Evolutionary conservation across 2,329 filamentous ascomycete species (phyloP).

Genomic region (Gliomastix tumulicola): DNA sequence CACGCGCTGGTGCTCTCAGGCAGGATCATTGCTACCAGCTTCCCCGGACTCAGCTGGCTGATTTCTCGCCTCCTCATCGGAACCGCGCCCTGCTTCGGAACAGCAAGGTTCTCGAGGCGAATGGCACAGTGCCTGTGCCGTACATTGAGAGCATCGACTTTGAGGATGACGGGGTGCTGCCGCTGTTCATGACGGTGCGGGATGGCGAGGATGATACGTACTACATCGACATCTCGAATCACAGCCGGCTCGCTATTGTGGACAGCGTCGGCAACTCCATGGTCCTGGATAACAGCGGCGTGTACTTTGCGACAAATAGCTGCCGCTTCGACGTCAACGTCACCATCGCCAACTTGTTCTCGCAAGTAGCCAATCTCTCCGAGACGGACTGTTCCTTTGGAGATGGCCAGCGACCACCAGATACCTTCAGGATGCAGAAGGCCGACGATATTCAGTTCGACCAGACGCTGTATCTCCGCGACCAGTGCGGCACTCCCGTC

Average conservation of each 20-base stretch:
- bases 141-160: conserved; percentile 29
- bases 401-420: not conserved
- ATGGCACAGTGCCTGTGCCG: conserved; percentile 22
- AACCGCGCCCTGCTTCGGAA: conserved; percentile 21
- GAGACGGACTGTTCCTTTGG: conserved; percentile 18
- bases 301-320: conserved; percentile 23
- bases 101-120: conserved; percentile 16
- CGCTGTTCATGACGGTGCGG: conserved; percentile 22
- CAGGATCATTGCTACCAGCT: conserved; percentile 22
- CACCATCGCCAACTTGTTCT: conserved; percentile 20
- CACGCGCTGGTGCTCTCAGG: conserved; percentile 15
- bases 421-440: conserved; percentile 8
- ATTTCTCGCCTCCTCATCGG: conserved; percentile 7
- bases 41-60: conserved; percentile 12
- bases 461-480: conserved; percentile 21
- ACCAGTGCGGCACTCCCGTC: conserved; percentile 25
- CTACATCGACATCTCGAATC: conserved; percentile 25
- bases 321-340: conserved; percentile 25
- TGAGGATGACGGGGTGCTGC: conserved; percentile 18
- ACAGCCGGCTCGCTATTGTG: conserved; percentile 19
- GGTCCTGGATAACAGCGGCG: conserved; percentile 19
- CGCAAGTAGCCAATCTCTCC: conserved; percentile 21
- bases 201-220: conserved; percentile 17
- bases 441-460: conserved; percentile 18
- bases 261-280: conserved; percentile 21